These are phyloP conservation scores for Stephania japonica DNA, from an alignment of 164 flowering plant genomes.

Conservation along the genomic window DNA sequence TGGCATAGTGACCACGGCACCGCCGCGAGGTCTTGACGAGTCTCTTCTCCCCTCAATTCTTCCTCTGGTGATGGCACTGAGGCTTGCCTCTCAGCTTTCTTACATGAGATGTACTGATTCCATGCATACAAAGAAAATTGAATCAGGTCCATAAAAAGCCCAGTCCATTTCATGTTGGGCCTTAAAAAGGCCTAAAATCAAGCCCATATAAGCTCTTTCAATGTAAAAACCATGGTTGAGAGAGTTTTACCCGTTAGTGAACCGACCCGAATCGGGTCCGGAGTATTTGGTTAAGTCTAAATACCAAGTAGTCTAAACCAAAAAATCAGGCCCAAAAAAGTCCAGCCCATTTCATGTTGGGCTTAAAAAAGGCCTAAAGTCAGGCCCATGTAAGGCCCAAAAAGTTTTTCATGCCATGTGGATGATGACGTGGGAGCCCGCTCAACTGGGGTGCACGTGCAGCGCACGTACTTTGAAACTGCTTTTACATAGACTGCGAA, in stretches of 20 bases:
- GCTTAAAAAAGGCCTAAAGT: too few species aligned
- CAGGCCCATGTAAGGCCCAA: not conserved
- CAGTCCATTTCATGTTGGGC: not conserved
- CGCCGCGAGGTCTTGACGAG: not conserved
- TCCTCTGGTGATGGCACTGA: not conserved
- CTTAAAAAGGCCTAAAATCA: not conserved
- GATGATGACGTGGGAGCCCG: not conserved
- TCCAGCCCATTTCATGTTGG: not conserved
- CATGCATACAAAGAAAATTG: not conserved
- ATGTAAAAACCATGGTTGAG: too few species aligned
- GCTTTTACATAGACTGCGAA: constrained; percentile 1
- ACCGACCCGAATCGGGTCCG: too few species aligned
- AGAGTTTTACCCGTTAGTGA: too few species aligned
- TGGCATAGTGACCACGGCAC: not conserved
- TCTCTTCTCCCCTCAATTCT: not conserved
- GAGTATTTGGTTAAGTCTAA: too few species aligned
- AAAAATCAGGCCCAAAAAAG: not conserved
- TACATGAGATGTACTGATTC: constrained; percentile 2
- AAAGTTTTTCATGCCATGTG: not conserved
- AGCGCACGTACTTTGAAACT: constrained; percentile 2
- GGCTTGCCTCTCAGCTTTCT: not conserved
- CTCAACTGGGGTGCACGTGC: constrained; percentile 12
- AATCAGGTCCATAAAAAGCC: not conserved
- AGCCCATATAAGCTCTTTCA: not conserved
- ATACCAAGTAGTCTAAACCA: too few species aligned